Evolutionary conservation across 352 stramenopile genomes (phyloP).

Genomic region (Phytophthora foliorum): DNA sequence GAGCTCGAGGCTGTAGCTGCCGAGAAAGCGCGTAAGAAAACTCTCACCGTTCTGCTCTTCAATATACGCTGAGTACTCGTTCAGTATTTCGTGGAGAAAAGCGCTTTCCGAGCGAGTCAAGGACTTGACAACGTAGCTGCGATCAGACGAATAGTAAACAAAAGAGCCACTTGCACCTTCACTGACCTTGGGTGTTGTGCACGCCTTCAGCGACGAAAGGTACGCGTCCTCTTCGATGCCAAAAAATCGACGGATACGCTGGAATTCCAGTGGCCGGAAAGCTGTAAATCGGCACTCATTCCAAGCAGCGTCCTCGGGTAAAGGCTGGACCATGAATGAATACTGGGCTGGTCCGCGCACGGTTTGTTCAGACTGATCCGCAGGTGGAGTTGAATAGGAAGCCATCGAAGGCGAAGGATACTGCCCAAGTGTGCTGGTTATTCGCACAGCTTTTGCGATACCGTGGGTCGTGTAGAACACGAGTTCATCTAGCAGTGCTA

Average conservation of each 20-base stretch:
- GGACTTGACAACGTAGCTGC: constrained; percentile 87
- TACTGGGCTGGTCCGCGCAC: constrained; percentile 29
- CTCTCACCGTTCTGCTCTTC: constrained; percentile 52
- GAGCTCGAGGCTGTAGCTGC: constrained; percentile 83
- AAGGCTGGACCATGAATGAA: constrained; percentile 60
- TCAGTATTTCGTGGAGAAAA: constrained; percentile 78
- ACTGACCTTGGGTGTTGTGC: constrained; percentile 78
- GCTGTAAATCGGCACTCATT: constrained; percentile 75
- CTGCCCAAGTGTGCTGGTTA: constrained; percentile 35
- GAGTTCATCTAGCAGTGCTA: constrained; percentile 79
- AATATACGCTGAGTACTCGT: constrained; percentile 73
- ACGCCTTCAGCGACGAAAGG: constrained; percentile 63
- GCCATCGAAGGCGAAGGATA: constrained; percentile 11
- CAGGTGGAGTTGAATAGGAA: constrained; percentile 7
- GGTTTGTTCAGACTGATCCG: constrained; percentile 8
- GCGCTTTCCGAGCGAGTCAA: constrained; percentile 62
- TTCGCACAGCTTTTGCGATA: constrained; percentile 67
- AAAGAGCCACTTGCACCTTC: constrained; percentile 86
- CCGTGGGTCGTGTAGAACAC: constrained; percentile 84
- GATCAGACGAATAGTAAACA: constrained; percentile 85
- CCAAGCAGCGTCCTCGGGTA: constrained; percentile 44
- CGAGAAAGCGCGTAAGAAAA: constrained; percentile 86
- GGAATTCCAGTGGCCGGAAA: constrained; percentile 63
- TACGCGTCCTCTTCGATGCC: constrained; percentile 67
- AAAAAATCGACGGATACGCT: constrained; percentile 59